phyloP scores from a whole-genome alignment of 2,329 filamentous ascomycete species.

The Exophiala mesophila region DNA sequence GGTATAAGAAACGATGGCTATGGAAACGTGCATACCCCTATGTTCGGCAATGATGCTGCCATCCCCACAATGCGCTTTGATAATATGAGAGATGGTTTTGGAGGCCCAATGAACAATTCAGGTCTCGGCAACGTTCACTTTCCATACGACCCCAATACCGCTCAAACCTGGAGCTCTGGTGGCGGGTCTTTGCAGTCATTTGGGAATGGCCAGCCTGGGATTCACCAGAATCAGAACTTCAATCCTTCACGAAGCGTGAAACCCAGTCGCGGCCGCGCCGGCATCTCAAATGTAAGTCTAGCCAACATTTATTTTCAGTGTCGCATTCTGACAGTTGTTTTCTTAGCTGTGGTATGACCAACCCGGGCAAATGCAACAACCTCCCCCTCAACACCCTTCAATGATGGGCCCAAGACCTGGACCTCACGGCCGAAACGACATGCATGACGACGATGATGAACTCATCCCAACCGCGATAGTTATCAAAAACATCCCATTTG shows the following conservation, averaged over 20 bases:
- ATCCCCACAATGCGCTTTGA: constrained; percentile 49
- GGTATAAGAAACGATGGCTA: constrained; percentile 62
- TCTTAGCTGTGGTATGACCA: constrained; percentile 60
- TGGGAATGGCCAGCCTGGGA: constrained; percentile 41
- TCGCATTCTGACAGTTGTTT: constrained; percentile 10
- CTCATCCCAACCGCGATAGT: constrained; percentile 97
- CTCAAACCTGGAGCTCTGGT: constrained; percentile 76
- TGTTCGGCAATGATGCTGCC: constrained; percentile 67
- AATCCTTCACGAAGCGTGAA: constrained; percentile 51
- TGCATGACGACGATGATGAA: constrained; percentile 60
- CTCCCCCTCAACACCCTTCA: constrained; percentile 44
- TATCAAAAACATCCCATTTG: constrained; percentile 99
- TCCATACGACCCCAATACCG: constrained; percentile 62
- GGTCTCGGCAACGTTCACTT: constrained; percentile 53
- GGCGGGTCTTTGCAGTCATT: constrained; percentile 61
- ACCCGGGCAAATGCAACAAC: constrained; percentile 31
- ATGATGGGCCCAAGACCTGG: constrained; percentile 39
- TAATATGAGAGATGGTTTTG: constrained; percentile 48
- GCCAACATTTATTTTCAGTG: constrained; percentile 4
- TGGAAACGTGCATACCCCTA: constrained; percentile 59
- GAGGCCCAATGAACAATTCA: constrained; percentile 42
- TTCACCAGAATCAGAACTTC: constrained; percentile 38
- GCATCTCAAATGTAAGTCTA: constrained; percentile 70
- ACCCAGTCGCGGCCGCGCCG: constrained; percentile 52
- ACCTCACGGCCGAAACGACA: constrained; percentile 39